Evolutionary conservation across 768 basidiomycete species (phyloP), one percentile per base, ranked within the genome.

Genomic region (Gloeostereum incarnatum): DNA sequence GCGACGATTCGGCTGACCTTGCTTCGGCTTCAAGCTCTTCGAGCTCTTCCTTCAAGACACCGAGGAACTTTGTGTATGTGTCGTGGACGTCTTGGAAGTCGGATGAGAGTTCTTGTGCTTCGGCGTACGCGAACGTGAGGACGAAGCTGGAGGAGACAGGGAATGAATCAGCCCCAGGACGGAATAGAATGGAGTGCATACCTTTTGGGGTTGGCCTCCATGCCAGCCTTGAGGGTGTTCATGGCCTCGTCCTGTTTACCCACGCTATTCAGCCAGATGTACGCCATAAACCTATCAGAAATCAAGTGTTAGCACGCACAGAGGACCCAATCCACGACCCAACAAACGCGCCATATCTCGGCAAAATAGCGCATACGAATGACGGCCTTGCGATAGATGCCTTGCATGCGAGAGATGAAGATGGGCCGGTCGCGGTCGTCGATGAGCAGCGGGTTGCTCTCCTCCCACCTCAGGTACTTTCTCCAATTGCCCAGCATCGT

Each of bases 181-280:
- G n/a, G n/a, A n/a, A n/a, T n/a, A n/a, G n/a, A n/a, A n/a, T n/a
- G n/a, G n/a, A n/a, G n/a, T n/a, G n/a, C n/a, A n/a, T n/a, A n/a
- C n/a, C n/a, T n/a, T n/a, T n/a, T n/a, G n/a, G 90, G 81, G 55
- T 91, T 94, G 5, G 92, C 92, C 48, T 90, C 79, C 36, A 93
- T 69, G 7, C 94, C 94, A 1, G 80, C 71, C 56, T 82, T 86
- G 34, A 96, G 68, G 24, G 87, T 75, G n/a, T 71, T 66, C 18
- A 81, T 49, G 0, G 88, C 89, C 41, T 98, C 92, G 9, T 97
- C 91, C 6, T 67, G 58, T 58, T 82, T 85, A 42, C 81, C 83
- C 26, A 82, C 63, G 35, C 71, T 73, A 39, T 68, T 65, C n/a
- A 79, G 81, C 78, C 87, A 94, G 17, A 69, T 74, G 49, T 84